Conservation (phyloP, 352 stramenopile genomes). For the Phytophthora citricola region DNA sequence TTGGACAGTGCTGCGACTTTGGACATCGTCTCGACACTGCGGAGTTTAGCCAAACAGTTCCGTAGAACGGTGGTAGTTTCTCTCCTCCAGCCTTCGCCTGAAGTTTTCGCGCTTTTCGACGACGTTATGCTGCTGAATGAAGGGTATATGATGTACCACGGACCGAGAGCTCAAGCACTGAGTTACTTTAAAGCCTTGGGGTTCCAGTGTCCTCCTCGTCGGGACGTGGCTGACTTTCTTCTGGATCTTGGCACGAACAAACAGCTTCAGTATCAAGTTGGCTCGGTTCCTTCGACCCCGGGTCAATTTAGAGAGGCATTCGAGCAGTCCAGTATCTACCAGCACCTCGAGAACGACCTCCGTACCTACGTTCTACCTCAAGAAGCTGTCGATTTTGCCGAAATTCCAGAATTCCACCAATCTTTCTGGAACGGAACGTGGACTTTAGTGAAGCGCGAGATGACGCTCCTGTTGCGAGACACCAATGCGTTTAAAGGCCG, state of each 20-base stretch:
- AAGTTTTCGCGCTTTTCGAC: slow-evolving; percentile 93
- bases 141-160: slow-evolving; percentile 86
- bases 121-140: slow-evolving; percentile 89
- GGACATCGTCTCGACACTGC: slow-evolving; percentile 78
- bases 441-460: slow-evolving; percentile 38
- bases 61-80: slow-evolving; percentile 59
- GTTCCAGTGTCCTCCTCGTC: slow-evolving; percentile 39
- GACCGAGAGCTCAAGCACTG: slow-evolving; percentile 54
- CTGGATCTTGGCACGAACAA: slow-evolving; percentile 40
- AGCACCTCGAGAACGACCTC: not conserved
- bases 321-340: slow-evolving; percentile 34
- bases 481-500: slow-evolving; percentile 16
- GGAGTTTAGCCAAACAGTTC: slow-evolving; percentile 46
- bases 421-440: slow-evolving; percentile 15
- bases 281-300: not conserved
- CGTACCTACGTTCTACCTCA: not conserved
- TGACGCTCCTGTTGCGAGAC: slow-evolving; percentile 45
- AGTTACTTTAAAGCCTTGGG: slow-evolving; percentile 77
- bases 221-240: slow-evolving; percentile 44
- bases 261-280: slow-evolving; percentile 37
- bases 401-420: slow-evolving; percentile 22
- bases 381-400: slow-evolving; percentile 46
- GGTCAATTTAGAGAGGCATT: slow-evolving; percentile 52
- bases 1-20: slow-evolving; percentile 91
- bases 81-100: slow-evolving; percentile 86